Conservation (phyloP, 1,284 basidiomycete genomes). For the Cryptococcus hybrid region DNA sequence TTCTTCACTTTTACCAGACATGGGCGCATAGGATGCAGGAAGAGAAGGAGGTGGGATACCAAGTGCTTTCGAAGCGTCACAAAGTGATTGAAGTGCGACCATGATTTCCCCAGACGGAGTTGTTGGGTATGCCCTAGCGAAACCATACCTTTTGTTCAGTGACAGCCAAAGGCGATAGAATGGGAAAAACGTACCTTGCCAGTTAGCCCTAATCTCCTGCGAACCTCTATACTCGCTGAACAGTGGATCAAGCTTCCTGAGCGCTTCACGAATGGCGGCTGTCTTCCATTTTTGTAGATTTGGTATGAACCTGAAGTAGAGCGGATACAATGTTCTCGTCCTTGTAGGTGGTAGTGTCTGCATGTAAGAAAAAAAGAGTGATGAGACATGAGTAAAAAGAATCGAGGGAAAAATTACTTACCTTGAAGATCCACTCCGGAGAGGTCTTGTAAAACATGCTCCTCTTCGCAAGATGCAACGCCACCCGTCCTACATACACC, state of each 20-base stretch:
- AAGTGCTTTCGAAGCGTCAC: slow-evolving; percentile 25
- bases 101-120: slow-evolving; percentile 11
- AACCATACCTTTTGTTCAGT: neutral
- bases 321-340: neutral
- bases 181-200: slow-evolving; percentile 1
- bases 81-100: slow-evolving; percentile 35
- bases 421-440: too few relatives aligned
- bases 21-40: too few relatives aligned
- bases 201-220: neutral
- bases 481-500: slow-evolving; percentile 44
- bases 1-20: too few relatives aligned
- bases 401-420: too few relatives aligned
- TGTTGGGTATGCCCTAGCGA: neutral
- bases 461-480: slow-evolving; percentile 35
- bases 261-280: slow-evolving; percentile 18
- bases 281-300: slow-evolving; percentile 26
- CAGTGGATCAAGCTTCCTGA: slow-evolving; percentile 21
- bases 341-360: neutral
- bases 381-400: too few relatives aligned
- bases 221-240: slow-evolving; percentile 6
- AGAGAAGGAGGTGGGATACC: slow-evolving; percentile 24
- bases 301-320: slow-evolving; percentile 18
- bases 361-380: neutral
- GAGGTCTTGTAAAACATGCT: slow-evolving; percentile 33
- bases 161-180: neutral